phyloP scores from a whole-genome alignment of 2,329 filamentous ascomycete species.

The Epichloe glyceriae region DNA sequence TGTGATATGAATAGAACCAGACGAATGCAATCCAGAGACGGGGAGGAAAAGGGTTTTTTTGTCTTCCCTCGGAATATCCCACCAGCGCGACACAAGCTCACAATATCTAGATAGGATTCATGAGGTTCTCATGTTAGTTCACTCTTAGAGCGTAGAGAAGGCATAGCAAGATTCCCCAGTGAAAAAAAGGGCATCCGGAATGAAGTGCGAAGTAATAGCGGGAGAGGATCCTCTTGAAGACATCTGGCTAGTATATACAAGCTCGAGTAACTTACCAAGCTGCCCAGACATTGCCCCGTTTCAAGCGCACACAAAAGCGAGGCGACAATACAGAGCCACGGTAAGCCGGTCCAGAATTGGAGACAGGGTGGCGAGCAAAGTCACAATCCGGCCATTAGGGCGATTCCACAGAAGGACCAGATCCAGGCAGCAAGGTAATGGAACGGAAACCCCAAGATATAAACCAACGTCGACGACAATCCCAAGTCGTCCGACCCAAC shows the following conservation, averaged over 20 bases:
- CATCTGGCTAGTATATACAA: slow-evolving; percentile 39
- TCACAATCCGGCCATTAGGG: slow-evolving; percentile 10
- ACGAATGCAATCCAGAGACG: too few relatives aligned
- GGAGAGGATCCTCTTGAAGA: slow-evolving; percentile 24
- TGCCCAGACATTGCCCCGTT: slow-evolving; percentile 32
- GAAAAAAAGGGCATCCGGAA: not conserved
- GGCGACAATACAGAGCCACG: slow-evolving; percentile 10
- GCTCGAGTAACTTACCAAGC: slow-evolving; percentile 38
- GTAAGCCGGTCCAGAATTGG: slow-evolving; percentile 7
- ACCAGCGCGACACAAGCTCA: not conserved
- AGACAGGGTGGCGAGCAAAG: slow-evolving; percentile 6
- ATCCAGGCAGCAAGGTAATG: slow-evolving; percentile 23
- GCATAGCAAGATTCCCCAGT: not conserved
- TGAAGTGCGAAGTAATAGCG: not conserved
- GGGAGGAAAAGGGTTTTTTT: not conserved
- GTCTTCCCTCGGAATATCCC: not conserved
- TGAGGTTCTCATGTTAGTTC: not conserved
- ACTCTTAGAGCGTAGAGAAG: not conserved
- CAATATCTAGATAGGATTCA: not conserved
- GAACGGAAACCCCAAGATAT: slow-evolving; percentile 11
- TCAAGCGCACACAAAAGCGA: slow-evolving; percentile 4
- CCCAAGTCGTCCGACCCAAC: slow-evolving; percentile 8
- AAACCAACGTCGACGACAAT: not conserved
- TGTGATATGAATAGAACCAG: not conserved
- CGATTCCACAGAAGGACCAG: slow-evolving; percentile 16